Evolutionary conservation across 2,329 filamentous ascomycete species (phyloP).

Genomic region (Zopfia rhizophila): DNA sequence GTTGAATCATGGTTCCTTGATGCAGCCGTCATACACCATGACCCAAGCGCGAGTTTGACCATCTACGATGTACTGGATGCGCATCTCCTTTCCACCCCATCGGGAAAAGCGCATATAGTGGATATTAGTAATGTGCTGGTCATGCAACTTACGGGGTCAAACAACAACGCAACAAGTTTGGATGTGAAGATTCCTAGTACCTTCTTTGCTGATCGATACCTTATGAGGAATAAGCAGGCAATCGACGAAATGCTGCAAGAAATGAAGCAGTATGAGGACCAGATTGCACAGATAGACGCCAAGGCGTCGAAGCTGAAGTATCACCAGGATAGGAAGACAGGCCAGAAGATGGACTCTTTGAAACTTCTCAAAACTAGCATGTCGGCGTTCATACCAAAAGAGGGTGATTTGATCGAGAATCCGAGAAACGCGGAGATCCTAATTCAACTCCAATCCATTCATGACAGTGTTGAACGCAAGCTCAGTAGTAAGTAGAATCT

Average conservation of each 20-base stretch:
- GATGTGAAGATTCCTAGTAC: slow-evolving; percentile 63
- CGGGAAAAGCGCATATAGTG: slow-evolving; percentile 40
- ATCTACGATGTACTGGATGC: slow-evolving; percentile 66
- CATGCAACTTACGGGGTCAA: slow-evolving; percentile 49
- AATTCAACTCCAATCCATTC: slow-evolving; percentile 39
- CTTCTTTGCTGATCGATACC: slow-evolving; percentile 70
- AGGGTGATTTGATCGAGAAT: slow-evolving; percentile 21
- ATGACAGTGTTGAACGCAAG: slow-evolving; percentile 45
- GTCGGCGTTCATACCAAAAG: slow-evolving; percentile 40
- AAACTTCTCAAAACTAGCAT: slow-evolving; percentile 53
- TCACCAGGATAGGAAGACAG: slow-evolving; percentile 38
- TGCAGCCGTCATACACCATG: slow-evolving; percentile 32
- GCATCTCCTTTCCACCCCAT: slow-evolving; percentile 52
- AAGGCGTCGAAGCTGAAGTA: slow-evolving; percentile 50
- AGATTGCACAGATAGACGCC: slow-evolving; percentile 43
- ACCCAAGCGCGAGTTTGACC: slow-evolving; percentile 44
- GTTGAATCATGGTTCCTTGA: slow-evolving; percentile 44
- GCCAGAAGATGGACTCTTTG: slow-evolving; percentile 46
- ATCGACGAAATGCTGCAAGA: slow-evolving; percentile 60
- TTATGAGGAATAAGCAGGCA: slow-evolving; percentile 61
- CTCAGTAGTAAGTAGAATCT: slow-evolving; percentile 34
- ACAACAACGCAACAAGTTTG: slow-evolving; percentile 51
- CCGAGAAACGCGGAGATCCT: slow-evolving; percentile 34
- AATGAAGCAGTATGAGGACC: slow-evolving; percentile 44
- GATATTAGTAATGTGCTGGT: slow-evolving; percentile 64